phyloP scores from a whole-genome alignment of 805 yeast genomes.

The Wickerhamomyces sydowiorum region DNA sequence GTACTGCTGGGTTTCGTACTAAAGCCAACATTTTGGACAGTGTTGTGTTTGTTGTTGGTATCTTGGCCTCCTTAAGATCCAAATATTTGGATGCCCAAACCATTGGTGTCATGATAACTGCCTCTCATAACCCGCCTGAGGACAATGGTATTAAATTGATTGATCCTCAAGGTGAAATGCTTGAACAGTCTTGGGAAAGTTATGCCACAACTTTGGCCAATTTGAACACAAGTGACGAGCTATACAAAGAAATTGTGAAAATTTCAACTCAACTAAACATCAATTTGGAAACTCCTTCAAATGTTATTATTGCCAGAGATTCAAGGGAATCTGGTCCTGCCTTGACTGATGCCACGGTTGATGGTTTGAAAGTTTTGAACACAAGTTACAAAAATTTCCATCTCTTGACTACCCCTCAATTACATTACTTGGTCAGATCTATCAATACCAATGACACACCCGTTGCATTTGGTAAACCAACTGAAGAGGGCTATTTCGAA shows the following conservation, averaged over 20 bases:
- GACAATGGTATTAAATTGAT: slow-evolving; percentile 94
- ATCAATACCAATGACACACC: slow-evolving; percentile 47
- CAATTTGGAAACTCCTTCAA: slow-evolving; percentile 35
- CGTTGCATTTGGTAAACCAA: slow-evolving; percentile 49
- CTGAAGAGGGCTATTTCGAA: slow-evolving; percentile 63
- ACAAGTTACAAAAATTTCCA: slow-evolving; percentile 52
- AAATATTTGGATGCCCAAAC: slow-evolving; percentile 57
- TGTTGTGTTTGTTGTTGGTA: slow-evolving; percentile 78
- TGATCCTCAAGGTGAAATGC: slow-evolving; percentile 91
- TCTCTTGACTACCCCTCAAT: slow-evolving; percentile 85
- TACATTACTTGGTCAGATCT: slow-evolving; percentile 79
- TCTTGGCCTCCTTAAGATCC: slow-evolving; percentile 82
- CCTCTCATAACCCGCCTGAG: slow-evolving; percentile 87
- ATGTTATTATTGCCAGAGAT: slow-evolving; percentile 73
- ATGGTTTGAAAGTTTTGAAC: slow-evolving; percentile 50
- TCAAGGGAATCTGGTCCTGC: slow-evolving; percentile 81
- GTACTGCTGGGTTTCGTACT: slow-evolving; percentile 97
- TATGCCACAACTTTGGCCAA: slow-evolving; percentile 81
- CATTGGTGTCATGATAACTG: slow-evolving; percentile 95
- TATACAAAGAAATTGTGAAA: slow-evolving; percentile 30
- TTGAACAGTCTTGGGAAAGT: slow-evolving; percentile 77
- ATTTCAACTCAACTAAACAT: slow-evolving; percentile 39
- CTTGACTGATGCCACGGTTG: slow-evolving; percentile 51
- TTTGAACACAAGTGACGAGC: slow-evolving; percentile 39
- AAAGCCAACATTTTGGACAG: slow-evolving; percentile 65